Conservation (phyloP, 345 rosid species). For the Linum lewisii region DNA sequence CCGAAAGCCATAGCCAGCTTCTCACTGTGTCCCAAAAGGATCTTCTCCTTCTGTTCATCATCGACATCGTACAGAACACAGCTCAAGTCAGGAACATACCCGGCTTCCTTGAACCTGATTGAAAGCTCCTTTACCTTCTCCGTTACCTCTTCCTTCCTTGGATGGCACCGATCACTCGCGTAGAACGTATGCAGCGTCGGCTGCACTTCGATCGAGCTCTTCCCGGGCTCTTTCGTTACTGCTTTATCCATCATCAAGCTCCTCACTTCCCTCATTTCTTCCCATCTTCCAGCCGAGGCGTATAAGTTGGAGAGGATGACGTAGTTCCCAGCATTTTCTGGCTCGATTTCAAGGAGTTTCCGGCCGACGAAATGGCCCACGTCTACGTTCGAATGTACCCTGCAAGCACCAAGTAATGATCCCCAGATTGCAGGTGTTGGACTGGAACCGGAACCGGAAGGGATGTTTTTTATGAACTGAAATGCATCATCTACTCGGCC, state of each 20-base stretch:
- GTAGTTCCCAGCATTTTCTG: conserved; percentile 77
- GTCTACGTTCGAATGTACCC: conserved; percentile 61
- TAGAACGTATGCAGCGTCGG: conserved; percentile 66
- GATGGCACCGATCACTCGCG: conserved; percentile 71
- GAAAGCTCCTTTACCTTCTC: conserved; percentile 43
- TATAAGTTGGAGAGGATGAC: conserved; percentile 74
- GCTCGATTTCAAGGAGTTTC: conserved; percentile 55
- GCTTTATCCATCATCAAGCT: conserved; percentile 61
- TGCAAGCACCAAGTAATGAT: conserved; percentile 76
- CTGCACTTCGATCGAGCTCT: conserved; percentile 73
- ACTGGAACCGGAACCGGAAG: conserved; percentile 62
- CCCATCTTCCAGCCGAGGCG: conserved; percentile 84
- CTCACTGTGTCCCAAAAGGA: conserved; percentile 75
- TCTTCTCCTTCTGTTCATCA: conserved; percentile 87
- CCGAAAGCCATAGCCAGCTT: conserved; percentile 80
- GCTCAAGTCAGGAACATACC: conserved; percentile 69
- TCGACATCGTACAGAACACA: conserved; percentile 79
- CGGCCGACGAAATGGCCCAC: conserved; percentile 59
- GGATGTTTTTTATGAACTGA: conserved; percentile 50
- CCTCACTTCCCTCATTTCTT: conserved; percentile 56
- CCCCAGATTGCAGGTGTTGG: conserved; percentile 82
- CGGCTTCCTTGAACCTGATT: conserved; percentile 59
- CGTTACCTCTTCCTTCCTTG: conserved; percentile 55
- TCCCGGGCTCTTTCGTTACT: conserved; percentile 76
- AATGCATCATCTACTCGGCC: conserved; percentile 65